Evolutionary conservation across 192 early-diverging fungal genomes (phyloP).

Genomic region (Coemansia sp.): DNA sequence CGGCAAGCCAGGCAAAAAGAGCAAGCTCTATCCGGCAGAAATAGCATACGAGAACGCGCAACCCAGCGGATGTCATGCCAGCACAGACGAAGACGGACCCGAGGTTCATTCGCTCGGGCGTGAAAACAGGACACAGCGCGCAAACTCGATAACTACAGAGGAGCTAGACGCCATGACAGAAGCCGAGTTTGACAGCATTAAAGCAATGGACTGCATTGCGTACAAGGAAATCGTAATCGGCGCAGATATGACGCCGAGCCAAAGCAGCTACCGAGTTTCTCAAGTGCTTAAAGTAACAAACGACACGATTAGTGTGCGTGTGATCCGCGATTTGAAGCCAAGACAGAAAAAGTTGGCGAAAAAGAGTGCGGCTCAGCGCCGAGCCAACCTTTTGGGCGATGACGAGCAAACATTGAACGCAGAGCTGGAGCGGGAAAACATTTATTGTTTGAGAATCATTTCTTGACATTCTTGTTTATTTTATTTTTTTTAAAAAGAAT

Average conservation of each 20-base stretch:
- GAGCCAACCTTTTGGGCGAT: conserved; percentile 5
- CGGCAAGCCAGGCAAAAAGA: neutral
- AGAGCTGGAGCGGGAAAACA: neutral
- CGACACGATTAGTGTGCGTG: neutral
- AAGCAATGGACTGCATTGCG: neutral
- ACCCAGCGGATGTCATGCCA: neutral
- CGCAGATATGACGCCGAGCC: conserved; percentile 2
- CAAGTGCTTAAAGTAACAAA: neutral
- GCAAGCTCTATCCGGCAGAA: conserved; percentile 8
- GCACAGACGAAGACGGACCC: neutral
- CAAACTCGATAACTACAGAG: neutral
- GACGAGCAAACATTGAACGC: neutral
- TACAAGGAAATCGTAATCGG: conserved; percentile 17
- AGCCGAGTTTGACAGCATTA: neutral
- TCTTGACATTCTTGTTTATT: neutral
- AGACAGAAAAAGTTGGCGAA: neutral
- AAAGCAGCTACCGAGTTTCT: conserved; percentile 13
- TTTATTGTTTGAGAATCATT: neutral
- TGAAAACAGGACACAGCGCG: neutral
- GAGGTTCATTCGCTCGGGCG: neutral
- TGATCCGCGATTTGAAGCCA: neutral
- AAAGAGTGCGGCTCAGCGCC: neutral
- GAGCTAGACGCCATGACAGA: neutral
- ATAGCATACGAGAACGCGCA: conserved; percentile 3
- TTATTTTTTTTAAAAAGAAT: neutral